Conservation (phyloP, 2,329 filamentous ascomycete genomes). For the Onygenales sp. region DNA sequence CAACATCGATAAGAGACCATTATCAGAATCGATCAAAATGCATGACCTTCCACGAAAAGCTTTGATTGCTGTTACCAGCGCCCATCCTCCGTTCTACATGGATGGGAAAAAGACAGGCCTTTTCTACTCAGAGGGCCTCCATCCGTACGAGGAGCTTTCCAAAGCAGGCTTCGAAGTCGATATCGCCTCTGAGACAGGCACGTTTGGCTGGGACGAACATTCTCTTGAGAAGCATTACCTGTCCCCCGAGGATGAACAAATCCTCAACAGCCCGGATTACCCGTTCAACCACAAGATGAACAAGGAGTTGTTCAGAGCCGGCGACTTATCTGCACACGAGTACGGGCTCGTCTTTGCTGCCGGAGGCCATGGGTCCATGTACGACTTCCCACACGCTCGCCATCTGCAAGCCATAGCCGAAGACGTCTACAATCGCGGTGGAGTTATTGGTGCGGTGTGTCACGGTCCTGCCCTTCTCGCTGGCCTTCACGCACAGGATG, state of each 20-base stretch:
- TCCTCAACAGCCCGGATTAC: slow-evolving; percentile 29
- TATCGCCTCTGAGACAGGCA: slow-evolving; percentile 36
- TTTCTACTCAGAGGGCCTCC: slow-evolving; percentile 12
- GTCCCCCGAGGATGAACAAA: slow-evolving; percentile 26
- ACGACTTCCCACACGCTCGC: slow-evolving; percentile 38
- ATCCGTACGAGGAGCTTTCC: slow-evolving; percentile 11
- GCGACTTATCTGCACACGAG: slow-evolving; percentile 12
- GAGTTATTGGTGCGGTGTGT: slow-evolving; percentile 34
- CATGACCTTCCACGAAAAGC: slow-evolving; percentile 12
- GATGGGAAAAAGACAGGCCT: slow-evolving; percentile 18
- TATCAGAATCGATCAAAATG: slow-evolving; percentile 3
- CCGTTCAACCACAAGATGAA: slow-evolving; percentile 40
- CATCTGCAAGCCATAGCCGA: slow-evolving; percentile 32
- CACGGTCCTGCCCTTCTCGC: slow-evolving; percentile 31
- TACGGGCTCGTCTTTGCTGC: slow-evolving; percentile 13
- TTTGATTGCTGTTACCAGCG: slow-evolving; percentile 15
- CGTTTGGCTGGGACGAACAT: slow-evolving; percentile 34
- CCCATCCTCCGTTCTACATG: slow-evolving; percentile 18
- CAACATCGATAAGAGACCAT: neutral
- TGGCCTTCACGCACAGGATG: slow-evolving; percentile 19
- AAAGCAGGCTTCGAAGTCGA: slow-evolving; percentile 39
- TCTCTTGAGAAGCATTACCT: slow-evolving; percentile 31
- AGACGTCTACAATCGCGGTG: slow-evolving; percentile 31
- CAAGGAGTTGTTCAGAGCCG: slow-evolving; percentile 16
- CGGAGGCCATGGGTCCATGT: slow-evolving; percentile 31